A percentile compares a stretch with the other conserved stretches of the same genome.
Conservation (phyloP, 129 eudicot genomes). For the Flaveria bidentis region DNA sequence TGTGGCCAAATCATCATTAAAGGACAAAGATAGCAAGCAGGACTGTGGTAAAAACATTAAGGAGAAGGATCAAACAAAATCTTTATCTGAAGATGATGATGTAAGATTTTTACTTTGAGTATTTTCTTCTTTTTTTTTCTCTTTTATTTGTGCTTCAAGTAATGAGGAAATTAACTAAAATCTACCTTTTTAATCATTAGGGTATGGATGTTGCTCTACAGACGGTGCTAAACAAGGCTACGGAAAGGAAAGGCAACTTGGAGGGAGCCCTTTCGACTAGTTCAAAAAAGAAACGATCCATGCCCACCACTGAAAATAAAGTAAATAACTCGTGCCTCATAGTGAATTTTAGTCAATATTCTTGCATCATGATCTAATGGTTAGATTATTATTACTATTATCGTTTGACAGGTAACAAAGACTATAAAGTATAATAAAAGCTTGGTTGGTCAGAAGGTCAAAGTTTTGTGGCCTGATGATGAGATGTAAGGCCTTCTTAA, state of each 20-base stretch:
- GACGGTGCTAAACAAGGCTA: conserved; percentile 46
- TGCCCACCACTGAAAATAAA: conserved; percentile 33
- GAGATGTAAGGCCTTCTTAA: conserved; percentile 37
- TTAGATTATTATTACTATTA: not conserved
- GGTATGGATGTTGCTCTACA: conserved; percentile 47
- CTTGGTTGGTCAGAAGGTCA: conserved; percentile 64
- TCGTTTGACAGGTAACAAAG: conserved; percentile 45
- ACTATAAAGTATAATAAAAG: conserved; percentile 40
- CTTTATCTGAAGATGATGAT: conserved; percentile 52
- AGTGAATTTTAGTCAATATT: conserved; percentile 2
- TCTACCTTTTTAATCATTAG: conserved; percentile 40
- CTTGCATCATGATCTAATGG: conserved; percentile 17
- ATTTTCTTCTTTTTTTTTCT: not conserved
- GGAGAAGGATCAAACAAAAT: conserved; percentile 44
- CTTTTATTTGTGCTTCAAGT: not conserved
- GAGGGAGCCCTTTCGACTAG: conserved; percentile 41
- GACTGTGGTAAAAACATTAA: conserved; percentile 42
- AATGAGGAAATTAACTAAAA: not conserved
- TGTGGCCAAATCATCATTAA: conserved; percentile 40
- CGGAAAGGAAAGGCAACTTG: conserved; percentile 43
- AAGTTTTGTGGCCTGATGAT: conserved; percentile 94
- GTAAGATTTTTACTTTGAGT: conserved; percentile 30
- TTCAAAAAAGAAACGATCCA: conserved; percentile 65
- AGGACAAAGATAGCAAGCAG: conserved; percentile 39
- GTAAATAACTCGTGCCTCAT: conserved; percentile 34